Conservation (phyloP, 2,329 filamentous ascomycete species). For the Cadophora malorum region DNA sequence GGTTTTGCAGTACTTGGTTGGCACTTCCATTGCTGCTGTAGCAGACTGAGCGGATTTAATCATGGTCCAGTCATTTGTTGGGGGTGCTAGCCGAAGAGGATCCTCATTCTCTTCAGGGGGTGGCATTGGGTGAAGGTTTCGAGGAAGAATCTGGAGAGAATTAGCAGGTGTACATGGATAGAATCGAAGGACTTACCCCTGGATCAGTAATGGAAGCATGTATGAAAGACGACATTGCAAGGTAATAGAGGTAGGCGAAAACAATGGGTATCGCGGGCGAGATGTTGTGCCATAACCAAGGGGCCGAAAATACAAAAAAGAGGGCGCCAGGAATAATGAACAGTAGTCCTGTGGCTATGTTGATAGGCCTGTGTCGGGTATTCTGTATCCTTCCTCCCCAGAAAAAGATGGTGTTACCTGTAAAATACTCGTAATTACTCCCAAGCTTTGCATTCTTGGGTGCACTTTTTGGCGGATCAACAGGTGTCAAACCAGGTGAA, state of each 20-base stretch:
- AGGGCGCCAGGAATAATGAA: constrained; percentile 80
- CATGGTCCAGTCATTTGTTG: constrained; percentile 92
- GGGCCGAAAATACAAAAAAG: constrained; percentile 84
- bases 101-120: constrained; percentile 77
- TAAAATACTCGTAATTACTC: constrained; percentile 89
- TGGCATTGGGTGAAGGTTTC: constrained; percentile 91
- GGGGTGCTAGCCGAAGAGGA: constrained; percentile 79
- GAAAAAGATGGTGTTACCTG: constrained; percentile 91
- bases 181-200: constrained; percentile 68
- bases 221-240: constrained; percentile 91
- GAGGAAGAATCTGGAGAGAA: constrained; percentile 79
- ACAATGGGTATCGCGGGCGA: constrained; percentile 87
- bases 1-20: constrained; percentile 96
- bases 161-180: constrained; percentile 26
- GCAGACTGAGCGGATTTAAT: constrained; percentile 77
- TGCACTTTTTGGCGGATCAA: constrained; percentile 48
- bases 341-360: constrained; percentile 82
- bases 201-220: constrained; percentile 93
- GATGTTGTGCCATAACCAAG: constrained; percentile 84
- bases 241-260: constrained; percentile 89
- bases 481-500: constrained; percentile 67
- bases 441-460: constrained; percentile 54
- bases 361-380: constrained; percentile 84
- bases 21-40: constrained; percentile 94
- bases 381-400: constrained; percentile 87